phyloP scores from a whole-genome alignment of 495 filamentous ascomycete species.

The Penicillium fimorum region DNA sequence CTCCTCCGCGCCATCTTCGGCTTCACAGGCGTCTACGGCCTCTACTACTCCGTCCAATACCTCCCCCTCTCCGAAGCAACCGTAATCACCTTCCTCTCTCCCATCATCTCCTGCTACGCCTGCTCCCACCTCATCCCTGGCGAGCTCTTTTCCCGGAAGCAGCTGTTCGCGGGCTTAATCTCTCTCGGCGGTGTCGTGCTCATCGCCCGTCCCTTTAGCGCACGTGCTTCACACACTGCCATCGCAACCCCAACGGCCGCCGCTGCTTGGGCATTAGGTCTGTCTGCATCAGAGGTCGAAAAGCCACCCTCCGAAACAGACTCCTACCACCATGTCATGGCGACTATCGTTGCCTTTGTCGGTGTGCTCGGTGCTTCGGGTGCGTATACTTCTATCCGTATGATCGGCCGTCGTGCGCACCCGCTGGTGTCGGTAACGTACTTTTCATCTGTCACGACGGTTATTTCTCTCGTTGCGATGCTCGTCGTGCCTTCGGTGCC shows the following conservation, averaged over 20 bases:
- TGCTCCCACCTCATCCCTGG: slow-evolving; percentile 70
- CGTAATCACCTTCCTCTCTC: slow-evolving; percentile 87
- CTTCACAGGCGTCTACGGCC: slow-evolving; percentile 81
- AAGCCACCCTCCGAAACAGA: slow-evolving; percentile 35
- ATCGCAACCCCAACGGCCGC: slow-evolving; percentile 1
- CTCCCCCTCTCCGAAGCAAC: slow-evolving; percentile 88
- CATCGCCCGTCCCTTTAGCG: slow-evolving; percentile 70
- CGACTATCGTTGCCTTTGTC: slow-evolving; percentile 70
- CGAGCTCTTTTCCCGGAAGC: slow-evolving; percentile 75
- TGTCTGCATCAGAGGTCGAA: slow-evolving; percentile 13
- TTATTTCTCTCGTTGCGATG: slow-evolving; percentile 63
- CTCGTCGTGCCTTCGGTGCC: slow-evolving; percentile 55
- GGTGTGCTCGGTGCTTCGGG: slow-evolving; percentile 77
- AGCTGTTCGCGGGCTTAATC: slow-evolving; percentile 72
- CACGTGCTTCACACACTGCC: not conserved
- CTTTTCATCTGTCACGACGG: slow-evolving; percentile 67
- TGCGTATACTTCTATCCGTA: slow-evolving; percentile 77
- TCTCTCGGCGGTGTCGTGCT: slow-evolving; percentile 80
- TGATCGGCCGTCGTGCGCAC: slow-evolving; percentile 82
- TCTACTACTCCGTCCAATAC: slow-evolving; percentile 83
- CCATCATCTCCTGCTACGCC: slow-evolving; percentile 76
- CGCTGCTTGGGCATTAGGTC: slow-evolving; percentile 3
- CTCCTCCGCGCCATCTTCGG: slow-evolving; percentile 68
- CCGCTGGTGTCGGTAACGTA: slow-evolving; percentile 85
- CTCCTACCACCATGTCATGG: slow-evolving; percentile 63